Evolutionary conservation across 345 rosid genomes (phyloP).

Genomic region (Citrus inodora): DNA sequence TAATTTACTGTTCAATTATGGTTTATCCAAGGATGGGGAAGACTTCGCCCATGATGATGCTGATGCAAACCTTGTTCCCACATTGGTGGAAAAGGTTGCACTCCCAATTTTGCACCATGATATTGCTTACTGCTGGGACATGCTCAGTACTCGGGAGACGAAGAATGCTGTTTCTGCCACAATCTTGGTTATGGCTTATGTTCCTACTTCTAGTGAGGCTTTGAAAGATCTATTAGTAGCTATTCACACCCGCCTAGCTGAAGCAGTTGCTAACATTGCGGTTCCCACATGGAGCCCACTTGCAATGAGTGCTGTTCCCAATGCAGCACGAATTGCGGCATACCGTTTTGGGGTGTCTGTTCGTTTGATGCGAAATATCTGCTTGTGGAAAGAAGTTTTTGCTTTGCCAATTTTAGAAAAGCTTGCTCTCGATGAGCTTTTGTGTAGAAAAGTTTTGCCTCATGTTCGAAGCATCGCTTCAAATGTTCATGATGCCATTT

Average conservation of each 20-base stretch:
- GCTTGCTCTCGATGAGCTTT: conserved; percentile 81
- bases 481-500: conserved; percentile 77
- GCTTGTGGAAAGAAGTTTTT: conserved; percentile 87
- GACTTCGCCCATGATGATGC: conserved; percentile 63
- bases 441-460: conserved; percentile 74
- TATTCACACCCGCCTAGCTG: conserved; percentile 67
- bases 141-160: conserved; percentile 73
- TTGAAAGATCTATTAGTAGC: conserved; percentile 56
- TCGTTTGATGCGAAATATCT: conserved; percentile 83
- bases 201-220: conserved; percentile 73
- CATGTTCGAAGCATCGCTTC: conserved; percentile 76
- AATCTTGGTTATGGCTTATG: conserved; percentile 67
- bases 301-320: conserved; percentile 81
- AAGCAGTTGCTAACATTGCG: conserved; percentile 57
- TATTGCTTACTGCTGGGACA: conserved; percentile 86
- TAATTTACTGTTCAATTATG: conserved; percentile 73
- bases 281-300: conserved; percentile 90
- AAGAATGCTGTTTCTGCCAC: conserved; percentile 84
- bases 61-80: conserved; percentile 85
- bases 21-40: conserved; percentile 66
- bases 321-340: conserved; percentile 75
- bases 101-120: conserved; percentile 81
- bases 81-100: conserved; percentile 85
- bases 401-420: conserved; percentile 76
- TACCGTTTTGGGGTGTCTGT: conserved; percentile 83